These are phyloP conservation scores for Fusarium protoensiforme DNA, from an alignment of 2,329 filamentous ascomycete genomes.

Conservation along the genomic window DNA sequence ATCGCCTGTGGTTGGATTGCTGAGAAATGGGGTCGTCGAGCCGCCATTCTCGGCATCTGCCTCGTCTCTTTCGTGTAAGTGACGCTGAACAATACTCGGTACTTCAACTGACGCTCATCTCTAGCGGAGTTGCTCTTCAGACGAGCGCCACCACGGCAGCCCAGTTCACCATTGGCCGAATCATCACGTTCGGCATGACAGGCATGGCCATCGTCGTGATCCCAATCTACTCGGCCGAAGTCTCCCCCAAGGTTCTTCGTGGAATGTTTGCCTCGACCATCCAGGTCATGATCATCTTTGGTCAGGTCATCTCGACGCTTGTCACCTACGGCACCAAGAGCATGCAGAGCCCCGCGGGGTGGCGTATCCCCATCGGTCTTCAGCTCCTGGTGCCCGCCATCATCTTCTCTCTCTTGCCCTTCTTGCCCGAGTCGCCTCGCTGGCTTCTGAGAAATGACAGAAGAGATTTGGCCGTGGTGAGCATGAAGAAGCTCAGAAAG, in stretches of 20 bases:
- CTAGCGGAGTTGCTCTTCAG: conserved; percentile 39
- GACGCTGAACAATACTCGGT: background rate
- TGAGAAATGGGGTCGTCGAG: conserved; percentile 42
- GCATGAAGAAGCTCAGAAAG: conserved; percentile 46
- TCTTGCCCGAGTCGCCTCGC: conserved; percentile 59
- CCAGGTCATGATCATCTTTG: conserved; percentile 44
- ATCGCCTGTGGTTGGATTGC: conserved; percentile 33
- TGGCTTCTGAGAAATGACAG: conserved; percentile 43
- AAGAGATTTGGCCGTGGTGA: background rate
- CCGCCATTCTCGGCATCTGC: conserved; percentile 36
- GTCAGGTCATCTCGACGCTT: conserved; percentile 40
- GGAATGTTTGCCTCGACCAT: conserved; percentile 45
- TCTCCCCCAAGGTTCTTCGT: conserved; percentile 39
- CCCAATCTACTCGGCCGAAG: conserved; percentile 46
- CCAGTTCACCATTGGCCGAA: conserved; percentile 46
- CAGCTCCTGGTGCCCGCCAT: conserved; percentile 56
- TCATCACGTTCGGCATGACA: conserved; percentile 46
- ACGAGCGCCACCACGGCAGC: conserved; percentile 42
- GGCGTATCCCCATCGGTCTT: conserved; percentile 58
- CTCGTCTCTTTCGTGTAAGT: conserved; percentile 16
- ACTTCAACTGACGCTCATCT: background rate
- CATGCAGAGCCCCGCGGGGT: conserved; percentile 41
- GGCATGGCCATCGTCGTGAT: conserved; percentile 47
- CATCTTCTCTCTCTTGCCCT: conserved; percentile 47
- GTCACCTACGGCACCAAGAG: conserved; percentile 42